Evolutionary conservation across 1,139 yeast species (phyloP).

Genomic region (Kurtzmaniella quercitrusa): DNA sequence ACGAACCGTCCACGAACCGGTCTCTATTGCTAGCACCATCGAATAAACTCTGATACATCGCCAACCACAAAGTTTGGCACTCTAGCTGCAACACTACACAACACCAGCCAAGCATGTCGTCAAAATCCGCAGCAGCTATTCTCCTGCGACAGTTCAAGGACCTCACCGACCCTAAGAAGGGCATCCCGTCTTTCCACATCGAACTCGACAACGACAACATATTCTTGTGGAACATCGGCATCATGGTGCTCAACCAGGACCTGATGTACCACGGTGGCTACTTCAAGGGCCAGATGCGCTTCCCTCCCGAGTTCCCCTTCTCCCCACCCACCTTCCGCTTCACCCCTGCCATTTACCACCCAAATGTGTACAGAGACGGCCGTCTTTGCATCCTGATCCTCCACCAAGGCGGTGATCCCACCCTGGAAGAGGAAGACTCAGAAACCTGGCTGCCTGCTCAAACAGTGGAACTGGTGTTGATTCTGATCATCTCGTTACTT

Average conservation of each 20-base stretch:
- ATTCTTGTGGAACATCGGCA: slow-evolving; percentile 89
- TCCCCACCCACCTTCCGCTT: slow-evolving; percentile 89
- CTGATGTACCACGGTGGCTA: slow-evolving; percentile 96
- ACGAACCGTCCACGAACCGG: no score
- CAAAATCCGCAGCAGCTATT: slow-evolving; percentile 65
- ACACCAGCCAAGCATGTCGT: slow-evolving; percentile 28
- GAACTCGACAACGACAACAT: slow-evolving; percentile 86
- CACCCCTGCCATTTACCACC: slow-evolving; percentile 94
- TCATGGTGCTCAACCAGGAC: slow-evolving; percentile 85
- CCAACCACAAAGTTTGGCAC: no score
- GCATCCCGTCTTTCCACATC: slow-evolving; percentile 87
- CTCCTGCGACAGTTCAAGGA: slow-evolving; percentile 92
- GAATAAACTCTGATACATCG: no score
- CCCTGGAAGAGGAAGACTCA: slow-evolving; percentile 85
- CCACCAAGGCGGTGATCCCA: slow-evolving; percentile 86
- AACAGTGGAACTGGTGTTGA: slow-evolving; percentile 85
- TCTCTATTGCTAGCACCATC: no score
- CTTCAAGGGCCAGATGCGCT: slow-evolving; percentile 89
- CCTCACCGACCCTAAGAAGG: slow-evolving; percentile 88
- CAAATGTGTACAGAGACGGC: slow-evolving; percentile 92
- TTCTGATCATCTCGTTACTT: slow-evolving; percentile 81
- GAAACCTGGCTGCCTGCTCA: slow-evolving; percentile 98
- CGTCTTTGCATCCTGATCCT: slow-evolving; percentile 87
- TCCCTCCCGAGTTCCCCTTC: slow-evolving; percentile 88
- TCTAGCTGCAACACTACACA: no score